Conservation (phyloP, 768 basidiomycete genomes). For the button mushroom (Agaricus bisporus) region DNA sequence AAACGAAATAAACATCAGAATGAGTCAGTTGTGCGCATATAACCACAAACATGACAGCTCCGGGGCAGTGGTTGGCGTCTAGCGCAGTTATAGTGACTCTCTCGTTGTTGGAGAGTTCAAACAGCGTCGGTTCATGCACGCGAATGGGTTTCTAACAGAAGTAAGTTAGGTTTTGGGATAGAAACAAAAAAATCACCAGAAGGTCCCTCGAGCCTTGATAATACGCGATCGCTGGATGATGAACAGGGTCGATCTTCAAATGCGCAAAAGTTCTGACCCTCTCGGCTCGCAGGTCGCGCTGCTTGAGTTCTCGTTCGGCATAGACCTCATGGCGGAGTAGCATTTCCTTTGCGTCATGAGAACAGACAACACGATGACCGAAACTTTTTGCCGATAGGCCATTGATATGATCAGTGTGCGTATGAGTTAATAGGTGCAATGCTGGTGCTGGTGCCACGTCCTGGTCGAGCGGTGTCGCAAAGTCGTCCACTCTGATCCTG, state of each 20-base stretch:
- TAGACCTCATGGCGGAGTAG: conserved; percentile 72
- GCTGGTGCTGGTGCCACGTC: conserved; percentile 35
- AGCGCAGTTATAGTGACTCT: conserved; percentile 70
- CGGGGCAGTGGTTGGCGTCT: conserved; percentile 94
- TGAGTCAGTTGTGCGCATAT: background rate
- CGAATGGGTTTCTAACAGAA: conserved; percentile 46
- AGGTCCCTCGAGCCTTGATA: conserved; percentile 60
- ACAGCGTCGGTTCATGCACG: conserved; percentile 55
- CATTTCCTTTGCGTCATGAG: conserved; percentile 82
- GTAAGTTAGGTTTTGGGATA: background rate
- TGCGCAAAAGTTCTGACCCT: conserved; percentile 59
- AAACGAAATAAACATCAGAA: background rate
- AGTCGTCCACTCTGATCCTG: conserved; percentile 82
- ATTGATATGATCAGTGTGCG: conserved; percentile 82
- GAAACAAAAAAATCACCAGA: conserved; percentile 38
- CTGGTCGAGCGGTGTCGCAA: conserved; percentile 36
- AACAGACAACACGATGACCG: conserved; percentile 68
- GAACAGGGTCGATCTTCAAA: conserved; percentile 50
- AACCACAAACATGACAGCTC: conserved; percentile 75
- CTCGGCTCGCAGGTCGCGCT: conserved; percentile 44
- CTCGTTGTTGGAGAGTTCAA: conserved; percentile 52
- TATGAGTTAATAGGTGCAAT: conserved; percentile 81
- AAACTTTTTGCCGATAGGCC: conserved; percentile 77
- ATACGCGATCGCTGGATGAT: conserved; percentile 40
- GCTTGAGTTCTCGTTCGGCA: conserved; percentile 52